These are phyloP conservation scores for Endocalyx cinctus DNA, from an alignment of 2,329 filamentous ascomycete species.

Conservation along the genomic window DNA sequence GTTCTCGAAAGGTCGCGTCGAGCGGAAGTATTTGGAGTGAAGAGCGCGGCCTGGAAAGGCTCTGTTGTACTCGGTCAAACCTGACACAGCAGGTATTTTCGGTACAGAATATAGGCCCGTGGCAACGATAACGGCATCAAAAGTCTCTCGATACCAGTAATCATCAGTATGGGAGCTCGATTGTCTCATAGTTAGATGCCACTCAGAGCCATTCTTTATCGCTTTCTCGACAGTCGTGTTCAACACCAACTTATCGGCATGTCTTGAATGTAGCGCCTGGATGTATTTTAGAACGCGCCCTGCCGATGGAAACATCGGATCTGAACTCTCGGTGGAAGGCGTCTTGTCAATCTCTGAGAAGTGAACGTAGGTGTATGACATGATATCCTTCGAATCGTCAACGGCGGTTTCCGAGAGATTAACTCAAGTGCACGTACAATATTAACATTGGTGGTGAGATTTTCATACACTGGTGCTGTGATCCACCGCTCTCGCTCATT, in stretches of 20 bases:
- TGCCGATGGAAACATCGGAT: slow-evolving; percentile 59
- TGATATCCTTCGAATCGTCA: too few relatives aligned
- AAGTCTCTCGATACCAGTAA: slow-evolving; percentile 44
- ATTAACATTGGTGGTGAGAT: too few relatives aligned
- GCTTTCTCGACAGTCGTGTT: slow-evolving; percentile 61
- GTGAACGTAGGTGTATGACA: too few relatives aligned
- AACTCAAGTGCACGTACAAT: too few relatives aligned
- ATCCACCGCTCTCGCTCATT: too few relatives aligned
- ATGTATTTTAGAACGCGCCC: slow-evolving; percentile 67
- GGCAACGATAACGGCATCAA: slow-evolving; percentile 72
- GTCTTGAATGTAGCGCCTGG: slow-evolving; percentile 64
- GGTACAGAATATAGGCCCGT: slow-evolving; percentile 72
- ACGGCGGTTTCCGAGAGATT: too few relatives aligned
- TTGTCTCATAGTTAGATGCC: slow-evolving; percentile 58
- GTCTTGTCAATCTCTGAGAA: too few relatives aligned
- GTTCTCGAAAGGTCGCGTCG: too few relatives aligned
- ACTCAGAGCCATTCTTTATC: slow-evolving; percentile 36
- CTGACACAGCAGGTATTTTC: slow-evolving; percentile 57
- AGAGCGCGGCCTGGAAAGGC: slow-evolving; percentile 56
- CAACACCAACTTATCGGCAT: slow-evolving; percentile 67
- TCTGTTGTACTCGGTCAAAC: slow-evolving; percentile 55
- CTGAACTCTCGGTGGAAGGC: too few relatives aligned
- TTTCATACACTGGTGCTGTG: too few relatives aligned
- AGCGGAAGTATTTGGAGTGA: slow-evolving; percentile 80
- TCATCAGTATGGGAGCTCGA: slow-evolving; percentile 40